phyloP scores from a whole-genome alignment of 768 basidiomycete genomes.

The Auricularia cornea region DNA sequence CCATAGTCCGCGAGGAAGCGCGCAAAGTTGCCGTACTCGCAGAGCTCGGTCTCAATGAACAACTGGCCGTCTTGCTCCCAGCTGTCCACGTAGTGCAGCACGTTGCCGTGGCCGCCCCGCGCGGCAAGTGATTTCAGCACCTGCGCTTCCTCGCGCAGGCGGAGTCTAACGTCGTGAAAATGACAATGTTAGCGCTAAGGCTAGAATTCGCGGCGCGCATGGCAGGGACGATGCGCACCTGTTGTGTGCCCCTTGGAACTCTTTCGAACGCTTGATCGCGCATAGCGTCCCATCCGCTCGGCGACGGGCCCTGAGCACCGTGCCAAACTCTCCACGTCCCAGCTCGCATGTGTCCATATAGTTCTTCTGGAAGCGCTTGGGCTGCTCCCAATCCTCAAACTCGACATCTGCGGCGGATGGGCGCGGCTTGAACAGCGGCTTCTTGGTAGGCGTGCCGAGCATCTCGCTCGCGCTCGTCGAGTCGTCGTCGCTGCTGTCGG shows the following conservation, averaged over 20 bases:
- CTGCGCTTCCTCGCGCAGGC: constrained; percentile 91
- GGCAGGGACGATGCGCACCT: too few species aligned
- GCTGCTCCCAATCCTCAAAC: constrained; percentile 39
- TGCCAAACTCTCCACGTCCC: constrained; percentile 90
- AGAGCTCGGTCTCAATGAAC: constrained; percentile 91
- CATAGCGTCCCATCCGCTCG: constrained; percentile 50
- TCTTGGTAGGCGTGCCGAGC: constrained; percentile 17
- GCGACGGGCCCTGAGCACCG: constrained; percentile 74
- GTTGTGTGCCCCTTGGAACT: constrained; percentile 85
- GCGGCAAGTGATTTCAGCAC: constrained; percentile 67
- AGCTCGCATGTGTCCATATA: constrained; percentile 75
- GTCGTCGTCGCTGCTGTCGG: constrained; percentile 16
- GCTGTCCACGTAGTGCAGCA: constrained; percentile 83
- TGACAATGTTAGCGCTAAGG: constrained; percentile 12
- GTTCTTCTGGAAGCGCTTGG: constrained; percentile 63
- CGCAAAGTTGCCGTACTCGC: constrained; percentile 85
- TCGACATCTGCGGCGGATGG: not conserved
- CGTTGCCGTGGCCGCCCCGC: constrained; percentile 44
- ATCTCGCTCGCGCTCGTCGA: constrained; percentile 10
- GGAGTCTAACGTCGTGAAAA: constrained; percentile 56
- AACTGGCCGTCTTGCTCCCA: constrained; percentile 90
- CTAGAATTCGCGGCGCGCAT: constrained; percentile 6
- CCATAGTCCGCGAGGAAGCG: constrained; percentile 91
- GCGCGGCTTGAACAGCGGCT: constrained; percentile 19
- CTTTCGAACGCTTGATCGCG: constrained; percentile 92